Percentiles rank a stretch among this genome's conserved stretches.
Conservation (phyloP, 2,329 filamentous ascomycete genomes). For the Madurella mycetomatis region DNA sequence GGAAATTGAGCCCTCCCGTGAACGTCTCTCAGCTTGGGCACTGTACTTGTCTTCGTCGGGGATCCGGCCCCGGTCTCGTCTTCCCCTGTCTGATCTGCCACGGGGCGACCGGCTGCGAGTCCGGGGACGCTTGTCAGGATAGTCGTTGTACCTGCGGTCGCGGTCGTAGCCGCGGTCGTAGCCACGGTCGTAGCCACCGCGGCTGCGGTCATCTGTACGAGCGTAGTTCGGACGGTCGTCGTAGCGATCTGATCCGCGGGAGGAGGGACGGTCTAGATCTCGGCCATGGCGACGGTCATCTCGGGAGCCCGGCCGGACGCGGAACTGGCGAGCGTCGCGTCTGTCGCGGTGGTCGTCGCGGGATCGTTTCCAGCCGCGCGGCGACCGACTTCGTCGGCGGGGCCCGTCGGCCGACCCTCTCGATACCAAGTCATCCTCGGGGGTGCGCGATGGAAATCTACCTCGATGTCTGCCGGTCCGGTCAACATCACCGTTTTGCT, state of each 20-base stretch:
- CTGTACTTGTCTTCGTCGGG: conserved; percentile 39
- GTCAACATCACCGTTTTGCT: conserved; percentile 79
- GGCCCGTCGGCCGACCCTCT: conserved; percentile 15
- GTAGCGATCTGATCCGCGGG: conserved; percentile 39
- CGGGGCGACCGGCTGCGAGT: conserved; percentile 29
- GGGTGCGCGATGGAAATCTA: conserved; percentile 55
- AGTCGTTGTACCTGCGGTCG: conserved; percentile 34
- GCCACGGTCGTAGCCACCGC: conserved; percentile 40
- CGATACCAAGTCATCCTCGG: conserved; percentile 46
- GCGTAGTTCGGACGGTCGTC: conserved; percentile 51
- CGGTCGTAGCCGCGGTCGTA: conserved; percentile 35
- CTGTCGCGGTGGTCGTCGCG: conserved; percentile 54
- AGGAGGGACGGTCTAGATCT: conserved; percentile 50
- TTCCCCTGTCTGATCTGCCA: conserved; percentile 27
- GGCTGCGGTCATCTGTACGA: conserved; percentile 40
- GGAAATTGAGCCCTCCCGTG: conserved; percentile 56
- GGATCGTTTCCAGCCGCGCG: conserved; percentile 62
- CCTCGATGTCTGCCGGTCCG: conserved; percentile 76
- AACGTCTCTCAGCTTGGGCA: conserved; percentile 45
- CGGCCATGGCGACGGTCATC: conserved; percentile 46
- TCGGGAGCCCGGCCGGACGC: conserved; percentile 50
- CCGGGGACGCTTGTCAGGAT: conserved; percentile 30
- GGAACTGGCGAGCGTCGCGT: conserved; percentile 56
- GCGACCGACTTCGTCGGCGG: conserved; percentile 45
- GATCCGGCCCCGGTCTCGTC: conserved; percentile 29